Conservation (phyloP, 768 basidiomycete genomes). For the Epithele typhae region DNA sequence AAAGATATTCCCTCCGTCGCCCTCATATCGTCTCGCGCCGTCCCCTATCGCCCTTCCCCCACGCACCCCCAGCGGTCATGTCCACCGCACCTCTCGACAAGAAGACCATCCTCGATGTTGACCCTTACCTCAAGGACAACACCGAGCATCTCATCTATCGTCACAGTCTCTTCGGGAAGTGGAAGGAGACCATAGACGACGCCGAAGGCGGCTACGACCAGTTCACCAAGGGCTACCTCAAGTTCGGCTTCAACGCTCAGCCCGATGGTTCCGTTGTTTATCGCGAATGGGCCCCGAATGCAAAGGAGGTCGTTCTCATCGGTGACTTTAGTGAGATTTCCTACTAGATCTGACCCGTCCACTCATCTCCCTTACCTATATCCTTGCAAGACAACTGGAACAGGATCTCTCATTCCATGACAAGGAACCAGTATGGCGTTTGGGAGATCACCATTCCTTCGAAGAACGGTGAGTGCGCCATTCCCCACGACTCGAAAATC, state of each 20-base stretch:
- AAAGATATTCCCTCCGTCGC: not conserved
- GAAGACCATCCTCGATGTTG: conserved; percentile 55
- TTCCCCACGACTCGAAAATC: conserved; percentile 92
- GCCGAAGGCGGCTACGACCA: conserved; percentile 80
- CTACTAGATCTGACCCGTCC: not conserved
- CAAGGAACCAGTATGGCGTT: conserved; percentile 76
- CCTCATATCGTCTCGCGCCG: not conserved
- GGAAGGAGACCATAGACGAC: conserved; percentile 71
- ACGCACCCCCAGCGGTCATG: conserved; percentile 7
- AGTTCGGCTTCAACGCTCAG: conserved; percentile 73
- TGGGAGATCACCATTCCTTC: conserved; percentile 85
- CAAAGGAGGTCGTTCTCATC: conserved; percentile 73
- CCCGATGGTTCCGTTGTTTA: conserved; percentile 70
- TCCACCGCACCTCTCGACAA: conserved; percentile 38
- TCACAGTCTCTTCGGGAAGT: conserved; percentile 63
- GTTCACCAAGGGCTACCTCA: conserved; percentile 79
- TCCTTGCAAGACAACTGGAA: conserved; percentile 74
- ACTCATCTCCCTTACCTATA: not conserved
- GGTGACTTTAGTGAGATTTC: conserved; percentile 90
- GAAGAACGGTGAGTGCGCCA: conserved; percentile 66
- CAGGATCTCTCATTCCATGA: conserved; percentile 82
- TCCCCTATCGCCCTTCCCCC: not conserved
- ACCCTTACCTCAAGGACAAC: conserved; percentile 73
- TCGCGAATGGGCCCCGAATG: conserved; percentile 96
- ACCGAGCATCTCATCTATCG: conserved; percentile 65